phyloP scores from a whole-genome alignment of 1,284 basidiomycete species.

The Caloboletus firmus region DNA sequence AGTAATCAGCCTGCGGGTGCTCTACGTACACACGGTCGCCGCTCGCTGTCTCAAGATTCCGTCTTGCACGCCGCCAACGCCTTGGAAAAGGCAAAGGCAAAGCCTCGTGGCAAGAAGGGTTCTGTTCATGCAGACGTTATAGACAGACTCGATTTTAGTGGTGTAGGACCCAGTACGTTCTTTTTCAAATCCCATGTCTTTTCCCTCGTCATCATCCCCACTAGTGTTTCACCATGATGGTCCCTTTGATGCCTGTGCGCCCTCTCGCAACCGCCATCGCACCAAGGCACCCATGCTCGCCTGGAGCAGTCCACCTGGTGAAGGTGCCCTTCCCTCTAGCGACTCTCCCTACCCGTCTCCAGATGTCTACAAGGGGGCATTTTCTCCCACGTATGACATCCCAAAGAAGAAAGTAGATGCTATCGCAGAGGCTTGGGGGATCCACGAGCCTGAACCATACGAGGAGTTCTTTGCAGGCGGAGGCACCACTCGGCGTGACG shows the following conservation, averaged over 20 bases:
- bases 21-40: conserved; percentile 46
- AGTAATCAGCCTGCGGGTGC: conserved; percentile 25
- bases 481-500: conserved; percentile 44
- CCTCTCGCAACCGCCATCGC: conserved; percentile 77
- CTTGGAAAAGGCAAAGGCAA: conserved; percentile 56
- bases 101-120: conserved; percentile 61
- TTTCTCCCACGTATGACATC: conserved; percentile 51
- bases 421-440: conserved; percentile 84
- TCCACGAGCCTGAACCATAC: conserved; percentile 83
- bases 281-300: conserved; percentile 79
- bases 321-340: conserved; percentile 38
- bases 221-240: conserved; percentile 87
- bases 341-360: conserved; percentile 54
- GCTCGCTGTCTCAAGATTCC: conserved; percentile 73
- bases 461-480: conserved; percentile 85
- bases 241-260: conserved; percentile 84
- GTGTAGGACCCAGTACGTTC: conserved; percentile 72
- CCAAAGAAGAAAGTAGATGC: conserved; percentile 76
- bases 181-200: not conserved
- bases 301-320: conserved; percentile 57
- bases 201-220: conserved; percentile 12
- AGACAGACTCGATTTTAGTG: conserved; percentile 62
- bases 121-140: conserved; percentile 69
- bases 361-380: conserved; percentile 46
- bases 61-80: conserved; percentile 40